These are phyloP conservation scores for Bromus sterilis DNA, from an alignment of 176 grass and related monocot species.

Conservation along the genomic window DNA sequence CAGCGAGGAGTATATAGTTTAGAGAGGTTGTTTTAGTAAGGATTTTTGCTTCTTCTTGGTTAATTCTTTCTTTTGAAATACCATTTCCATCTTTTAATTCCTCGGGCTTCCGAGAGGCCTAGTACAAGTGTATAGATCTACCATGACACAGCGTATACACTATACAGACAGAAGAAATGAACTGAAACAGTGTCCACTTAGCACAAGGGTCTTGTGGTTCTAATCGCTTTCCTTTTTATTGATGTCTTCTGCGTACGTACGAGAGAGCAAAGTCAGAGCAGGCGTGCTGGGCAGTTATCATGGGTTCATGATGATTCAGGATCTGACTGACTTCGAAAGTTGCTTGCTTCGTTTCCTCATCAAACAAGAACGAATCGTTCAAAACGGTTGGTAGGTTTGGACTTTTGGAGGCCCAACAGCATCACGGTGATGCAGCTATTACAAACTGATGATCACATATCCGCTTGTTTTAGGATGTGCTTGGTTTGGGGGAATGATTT, in stretches of 20 bases:
- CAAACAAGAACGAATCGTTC: neutral
- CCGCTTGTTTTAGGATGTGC: too few relatives aligned
- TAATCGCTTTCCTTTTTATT: neutral
- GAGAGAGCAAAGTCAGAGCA: neutral
- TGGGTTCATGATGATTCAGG: neutral
- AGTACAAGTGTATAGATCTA: neutral
- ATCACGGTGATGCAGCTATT: too few relatives aligned
- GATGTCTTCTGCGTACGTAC: too few relatives aligned
- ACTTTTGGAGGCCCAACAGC: too few relatives aligned
- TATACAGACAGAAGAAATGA: neutral
- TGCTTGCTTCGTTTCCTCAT: neutral
- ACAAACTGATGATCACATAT: too few relatives aligned
- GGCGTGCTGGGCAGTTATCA: neutral
- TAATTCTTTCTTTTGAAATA: neutral
- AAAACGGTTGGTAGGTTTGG: neutral
- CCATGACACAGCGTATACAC: neutral
- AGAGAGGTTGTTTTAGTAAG: neutral
- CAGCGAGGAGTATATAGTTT: neutral
- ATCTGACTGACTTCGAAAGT: neutral
- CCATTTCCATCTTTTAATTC: neutral
- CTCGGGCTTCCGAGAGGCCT: neutral
- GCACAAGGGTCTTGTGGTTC: neutral
- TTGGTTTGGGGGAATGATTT: too few relatives aligned
- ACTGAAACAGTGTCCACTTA: neutral
- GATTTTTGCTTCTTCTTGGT: neutral